Evolutionary conservation across 805 yeast species (phyloP).

Genomic region (Candida sonorensis): DNA sequence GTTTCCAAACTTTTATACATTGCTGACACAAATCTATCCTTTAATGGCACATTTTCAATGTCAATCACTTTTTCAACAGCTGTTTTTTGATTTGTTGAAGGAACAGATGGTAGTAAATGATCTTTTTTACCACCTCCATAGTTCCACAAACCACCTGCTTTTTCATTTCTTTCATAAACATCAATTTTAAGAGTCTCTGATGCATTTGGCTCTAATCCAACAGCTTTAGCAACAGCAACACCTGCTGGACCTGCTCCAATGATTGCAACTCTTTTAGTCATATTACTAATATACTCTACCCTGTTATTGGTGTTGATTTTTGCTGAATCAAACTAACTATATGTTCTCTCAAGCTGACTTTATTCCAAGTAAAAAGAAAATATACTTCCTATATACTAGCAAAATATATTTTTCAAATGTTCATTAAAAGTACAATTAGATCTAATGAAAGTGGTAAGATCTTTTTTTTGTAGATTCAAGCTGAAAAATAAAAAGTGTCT

Average conservation of each 20-base stretch:
- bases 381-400: too few relatives aligned
- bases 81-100: conserved; percentile 14
- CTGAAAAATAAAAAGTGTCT: too few relatives aligned
- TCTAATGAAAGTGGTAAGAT: too few relatives aligned
- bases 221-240: conserved; percentile 27
- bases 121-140: conserved; percentile 22
- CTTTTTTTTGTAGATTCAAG: too few relatives aligned
- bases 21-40: conserved; percentile 23
- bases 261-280: conserved; percentile 20
- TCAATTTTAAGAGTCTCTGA: conserved; percentile 16
- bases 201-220: conserved; percentile 27
- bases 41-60: conserved; percentile 5
- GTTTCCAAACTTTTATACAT: conserved; percentile 30
- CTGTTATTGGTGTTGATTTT: too few relatives aligned
- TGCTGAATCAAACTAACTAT: too few relatives aligned
- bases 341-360: too few relatives aligned
- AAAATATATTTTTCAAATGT: too few relatives aligned
- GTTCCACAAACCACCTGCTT: conserved; percentile 30
- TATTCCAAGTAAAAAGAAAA: too few relatives aligned
- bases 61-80: conserved; percentile 11
- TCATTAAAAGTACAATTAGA: too few relatives aligned
- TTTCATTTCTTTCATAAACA: conserved; percentile 25
- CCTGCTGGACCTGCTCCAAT: conserved; percentile 32
- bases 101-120: conserved; percentile 18
- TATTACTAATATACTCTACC: too few relatives aligned